Percentiles rank a stretch among this genome's conserved stretches.
Conservation (phyloP, 768 basidiomycete genomes). For the Pisolithus microcarpus region DNA sequence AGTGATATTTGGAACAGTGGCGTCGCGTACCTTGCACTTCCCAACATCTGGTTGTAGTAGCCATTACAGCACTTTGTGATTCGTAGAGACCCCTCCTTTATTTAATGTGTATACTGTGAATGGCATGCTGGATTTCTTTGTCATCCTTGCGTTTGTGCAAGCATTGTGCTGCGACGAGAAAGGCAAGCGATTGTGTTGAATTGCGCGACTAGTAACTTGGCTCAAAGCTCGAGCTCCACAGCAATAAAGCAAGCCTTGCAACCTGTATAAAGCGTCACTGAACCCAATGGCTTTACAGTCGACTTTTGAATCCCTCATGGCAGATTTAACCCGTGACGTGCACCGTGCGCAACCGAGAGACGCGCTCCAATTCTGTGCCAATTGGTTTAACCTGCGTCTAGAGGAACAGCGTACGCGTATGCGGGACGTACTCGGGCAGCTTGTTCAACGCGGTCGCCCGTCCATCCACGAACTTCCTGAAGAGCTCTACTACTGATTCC, state of each 20-base stretch:
- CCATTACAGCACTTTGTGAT: neutral
- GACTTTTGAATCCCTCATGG: slow-evolving; percentile 76
- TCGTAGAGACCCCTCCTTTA: neutral
- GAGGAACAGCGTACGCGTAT: slow-evolving; percentile 77
- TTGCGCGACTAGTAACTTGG: no score
- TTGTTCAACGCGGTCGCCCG: slow-evolving; percentile 42
- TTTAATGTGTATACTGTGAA: neutral
- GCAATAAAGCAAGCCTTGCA: neutral
- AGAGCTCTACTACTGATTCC: slow-evolving; percentile 53
- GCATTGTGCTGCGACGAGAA: no score
- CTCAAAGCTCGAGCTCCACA: no score
- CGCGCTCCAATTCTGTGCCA: slow-evolving; percentile 85
- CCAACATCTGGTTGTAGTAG: neutral
- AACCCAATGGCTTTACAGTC: slow-evolving; percentile 31
- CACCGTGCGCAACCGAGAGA: slow-evolving; percentile 85
- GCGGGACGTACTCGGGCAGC: slow-evolving; percentile 46
- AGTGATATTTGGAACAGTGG: neutral
- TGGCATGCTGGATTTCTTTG: neutral
- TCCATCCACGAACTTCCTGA: slow-evolving; percentile 45
- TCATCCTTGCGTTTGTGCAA: neutral
- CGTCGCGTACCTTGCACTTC: neutral
- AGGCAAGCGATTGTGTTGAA: no score
- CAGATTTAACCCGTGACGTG: slow-evolving; percentile 80
- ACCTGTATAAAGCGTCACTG: neutral
- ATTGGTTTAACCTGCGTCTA: slow-evolving; percentile 87